A percentile compares a stretch with the other conserved stretches of the same genome.
Conservation (phyloP, 495 filamentous ascomycete species). For the Aspergillus funiculosus region DNA sequence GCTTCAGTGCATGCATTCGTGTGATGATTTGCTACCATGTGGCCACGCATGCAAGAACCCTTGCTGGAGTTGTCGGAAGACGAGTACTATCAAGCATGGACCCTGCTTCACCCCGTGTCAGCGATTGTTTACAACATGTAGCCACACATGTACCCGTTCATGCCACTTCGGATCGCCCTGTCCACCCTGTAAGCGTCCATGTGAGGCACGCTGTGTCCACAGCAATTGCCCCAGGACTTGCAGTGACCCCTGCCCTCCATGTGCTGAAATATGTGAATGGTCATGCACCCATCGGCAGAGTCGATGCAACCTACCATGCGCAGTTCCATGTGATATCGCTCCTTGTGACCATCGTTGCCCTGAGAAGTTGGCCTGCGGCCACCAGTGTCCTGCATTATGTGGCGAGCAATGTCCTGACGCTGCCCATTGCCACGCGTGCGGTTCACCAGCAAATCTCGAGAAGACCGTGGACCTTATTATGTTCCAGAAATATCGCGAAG, state of each 20-base stretch:
- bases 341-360: slow-evolving; percentile 47
- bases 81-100: neutral
- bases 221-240: slow-evolving; percentile 42
- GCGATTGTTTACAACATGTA: neutral
- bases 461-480: slow-evolving; percentile 46
- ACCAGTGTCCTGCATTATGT: slow-evolving; percentile 57
- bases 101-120: neutral
- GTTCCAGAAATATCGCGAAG: slow-evolving; percentile 42
- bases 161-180: slow-evolving; percentile 2
- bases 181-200: neutral
- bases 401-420: slow-evolving; percentile 53
- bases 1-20: neutral
- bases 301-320: slow-evolving; percentile 52
- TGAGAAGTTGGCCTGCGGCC: slow-evolving; percentile 51
- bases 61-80: neutral
- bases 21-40: neutral
- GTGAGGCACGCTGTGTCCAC: slow-evolving; percentile 4
- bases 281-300: slow-evolving; percentile 45
- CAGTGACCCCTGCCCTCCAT: slow-evolving; percentile 55
- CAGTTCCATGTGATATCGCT: slow-evolving; percentile 49
- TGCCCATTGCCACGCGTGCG: slow-evolving; percentile 51
- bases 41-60: neutral
- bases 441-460: slow-evolving; percentile 16
- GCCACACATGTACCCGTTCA: neutral
- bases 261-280: slow-evolving; percentile 50